These are phyloP conservation scores for Populus hybrid DNA, from an alignment of 441 rosid genomes.

Conservation along the genomic window DNA sequence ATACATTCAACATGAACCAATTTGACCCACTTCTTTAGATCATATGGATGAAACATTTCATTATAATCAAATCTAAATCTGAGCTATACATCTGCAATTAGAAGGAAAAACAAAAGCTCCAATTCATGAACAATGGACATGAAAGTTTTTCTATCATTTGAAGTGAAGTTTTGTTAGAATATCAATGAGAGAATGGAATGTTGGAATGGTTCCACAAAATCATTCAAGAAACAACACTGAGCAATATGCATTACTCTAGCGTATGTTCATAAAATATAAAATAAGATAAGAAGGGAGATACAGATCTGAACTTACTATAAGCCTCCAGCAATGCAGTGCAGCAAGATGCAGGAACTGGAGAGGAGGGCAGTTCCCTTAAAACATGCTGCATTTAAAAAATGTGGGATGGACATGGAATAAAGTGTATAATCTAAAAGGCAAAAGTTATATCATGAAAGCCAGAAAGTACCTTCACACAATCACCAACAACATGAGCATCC, in stretches of 20 bases:
- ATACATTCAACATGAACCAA: background rate
- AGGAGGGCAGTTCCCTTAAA: conserved; percentile 93
- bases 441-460: conserved; percentile 18
- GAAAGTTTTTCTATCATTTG: background rate
- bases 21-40: background rate
- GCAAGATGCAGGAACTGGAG: conserved; percentile 97
- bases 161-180: background rate
- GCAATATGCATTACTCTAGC: background rate
- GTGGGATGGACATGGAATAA: conserved; percentile 17
- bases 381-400: conserved; percentile 70
- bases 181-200: background rate
- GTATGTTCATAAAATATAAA: background rate
- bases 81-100: background rate
- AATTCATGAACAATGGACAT: background rate
- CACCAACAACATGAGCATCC: conserved; percentile 98
- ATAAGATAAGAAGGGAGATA: conserved; percentile 4
- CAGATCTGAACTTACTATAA: conserved; percentile 63
- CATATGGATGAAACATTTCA: background rate
- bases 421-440: conserved; percentile 16
- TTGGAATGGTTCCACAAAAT: background rate
- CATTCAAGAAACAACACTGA: conserved; percentile 1
- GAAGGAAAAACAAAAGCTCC: background rate
- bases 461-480: conserved; percentile 86
- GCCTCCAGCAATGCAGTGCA: conserved; percentile 98
- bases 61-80: background rate